These are phyloP conservation scores for Fagus crenata DNA, from an alignment of 306 rosid species.

Conservation along the genomic window DNA sequence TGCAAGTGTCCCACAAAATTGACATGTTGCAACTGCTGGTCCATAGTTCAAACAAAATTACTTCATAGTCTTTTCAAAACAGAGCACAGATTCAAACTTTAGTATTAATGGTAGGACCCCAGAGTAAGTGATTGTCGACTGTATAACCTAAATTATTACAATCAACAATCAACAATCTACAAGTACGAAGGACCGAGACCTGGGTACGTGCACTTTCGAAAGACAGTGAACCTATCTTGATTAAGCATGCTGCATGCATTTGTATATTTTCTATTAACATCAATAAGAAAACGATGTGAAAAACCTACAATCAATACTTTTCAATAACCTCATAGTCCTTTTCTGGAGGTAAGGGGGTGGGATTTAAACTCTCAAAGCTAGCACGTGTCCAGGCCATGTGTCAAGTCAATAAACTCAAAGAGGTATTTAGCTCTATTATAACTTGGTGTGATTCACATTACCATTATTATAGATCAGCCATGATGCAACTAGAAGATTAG, in stretches of 20 bases:
- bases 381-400: slow-evolving; percentile 41
- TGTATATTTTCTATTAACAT: slow-evolving; percentile 22
- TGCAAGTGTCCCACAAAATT: slow-evolving; percentile 40
- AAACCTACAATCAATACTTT: not conserved
- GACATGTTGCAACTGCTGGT: slow-evolving; percentile 26
- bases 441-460: slow-evolving; percentile 38
- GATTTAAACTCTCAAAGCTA: slow-evolving; percentile 8
- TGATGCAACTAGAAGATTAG: slow-evolving; percentile 44
- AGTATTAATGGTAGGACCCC: slow-evolving; percentile 42
- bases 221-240: slow-evolving; percentile 2
- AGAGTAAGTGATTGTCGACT: slow-evolving; percentile 33
- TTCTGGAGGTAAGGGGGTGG: not conserved
- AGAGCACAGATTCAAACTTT: slow-evolving; percentile 25
- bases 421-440: slow-evolving; percentile 25
- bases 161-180: slow-evolving; percentile 2
- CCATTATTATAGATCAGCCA: slow-evolving; percentile 32
- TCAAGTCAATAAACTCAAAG: slow-evolving; percentile 36
- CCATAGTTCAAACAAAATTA: slow-evolving; percentile 27
- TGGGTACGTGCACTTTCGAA: slow-evolving; percentile 21
- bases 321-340: not conserved
- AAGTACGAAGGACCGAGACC: slow-evolving; percentile 14
- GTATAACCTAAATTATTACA: slow-evolving; percentile 15
- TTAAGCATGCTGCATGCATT: slow-evolving; percentile 16
- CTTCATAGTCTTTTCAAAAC: slow-evolving; percentile 26
- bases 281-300: slow-evolving; percentile 30